These are phyloP conservation scores for Rhododendron kiyosumense DNA, from an alignment of 148 eudicot genomes.

Conservation along the genomic window DNA sequence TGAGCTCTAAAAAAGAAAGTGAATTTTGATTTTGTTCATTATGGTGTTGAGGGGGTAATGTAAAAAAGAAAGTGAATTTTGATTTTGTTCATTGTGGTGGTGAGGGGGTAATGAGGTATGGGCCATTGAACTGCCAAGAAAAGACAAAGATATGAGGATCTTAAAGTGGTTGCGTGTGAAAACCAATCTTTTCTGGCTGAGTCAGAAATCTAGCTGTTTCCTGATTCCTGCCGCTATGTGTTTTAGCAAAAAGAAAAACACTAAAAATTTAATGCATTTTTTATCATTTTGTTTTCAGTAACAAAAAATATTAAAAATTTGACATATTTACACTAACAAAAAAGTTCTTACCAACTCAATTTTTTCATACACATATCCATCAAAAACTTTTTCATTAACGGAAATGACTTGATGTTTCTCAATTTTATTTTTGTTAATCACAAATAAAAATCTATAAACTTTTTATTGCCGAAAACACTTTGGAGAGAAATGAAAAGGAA, in stretches of 20 bases:
- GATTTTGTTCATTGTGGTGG: background rate
- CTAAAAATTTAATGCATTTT: too few species aligned
- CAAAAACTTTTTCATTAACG: fast-evolving
- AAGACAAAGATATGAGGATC: background rate
- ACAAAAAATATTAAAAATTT: too few species aligned
- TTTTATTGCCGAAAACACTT: background rate
- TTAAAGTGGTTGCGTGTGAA: background rate
- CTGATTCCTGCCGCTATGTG: background rate
- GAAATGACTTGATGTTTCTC: too few species aligned
- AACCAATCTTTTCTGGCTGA: background rate
- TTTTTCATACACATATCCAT: too few species aligned
- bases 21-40: background rate
- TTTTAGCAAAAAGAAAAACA: too few species aligned
- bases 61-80: background rate
- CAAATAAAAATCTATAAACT: too few species aligned
- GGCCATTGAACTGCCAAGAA: background rate
- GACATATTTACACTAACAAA: too few species aligned
- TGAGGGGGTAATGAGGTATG: background rate
- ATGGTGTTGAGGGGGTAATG: background rate
- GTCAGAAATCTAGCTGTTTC: background rate
- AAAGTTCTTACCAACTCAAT: too few species aligned
- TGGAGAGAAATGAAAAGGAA: background rate
- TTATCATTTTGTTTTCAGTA: fast-evolving
- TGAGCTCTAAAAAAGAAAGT: background rate
- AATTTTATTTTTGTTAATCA: too few species aligned